Evolutionary conservation across 805 yeast species (phyloP).

Genomic region (Myxozyma udenii): DNA sequence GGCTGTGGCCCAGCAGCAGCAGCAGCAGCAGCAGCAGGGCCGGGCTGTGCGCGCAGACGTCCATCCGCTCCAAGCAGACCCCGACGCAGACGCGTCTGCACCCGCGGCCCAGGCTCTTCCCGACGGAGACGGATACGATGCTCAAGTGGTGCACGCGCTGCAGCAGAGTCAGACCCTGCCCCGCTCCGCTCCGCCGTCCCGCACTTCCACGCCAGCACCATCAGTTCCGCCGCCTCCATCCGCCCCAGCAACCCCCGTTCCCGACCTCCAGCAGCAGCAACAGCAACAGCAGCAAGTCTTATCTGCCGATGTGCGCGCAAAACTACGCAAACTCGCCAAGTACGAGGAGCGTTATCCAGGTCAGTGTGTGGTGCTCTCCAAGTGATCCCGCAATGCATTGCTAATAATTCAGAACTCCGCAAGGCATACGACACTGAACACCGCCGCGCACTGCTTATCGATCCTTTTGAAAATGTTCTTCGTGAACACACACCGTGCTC

Average conservation of each 20-base stretch:
- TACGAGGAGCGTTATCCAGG: slow-evolving; percentile 90
- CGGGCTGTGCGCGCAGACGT: not conserved
- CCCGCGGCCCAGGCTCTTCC: not conserved
- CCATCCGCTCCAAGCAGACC: not conserved
- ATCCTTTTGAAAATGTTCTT: slow-evolving; percentile 62
- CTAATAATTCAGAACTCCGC: slow-evolving; percentile 43
- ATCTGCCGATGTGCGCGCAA: slow-evolving; percentile 57
- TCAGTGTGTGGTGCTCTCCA: slow-evolving; percentile 8
- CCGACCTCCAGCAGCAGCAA: slow-evolving; percentile 11
- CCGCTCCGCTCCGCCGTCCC: too few species aligned
- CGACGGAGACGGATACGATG: too few species aligned
- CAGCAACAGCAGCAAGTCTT: slow-evolving; percentile 39
- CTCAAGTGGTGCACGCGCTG: too few species aligned
- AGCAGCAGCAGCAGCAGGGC: slow-evolving; percentile 6
- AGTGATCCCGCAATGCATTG: not conserved
- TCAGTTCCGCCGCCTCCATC: too few species aligned
- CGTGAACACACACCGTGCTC: slow-evolving; percentile 79
- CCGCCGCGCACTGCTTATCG: slow-evolving; percentile 57
- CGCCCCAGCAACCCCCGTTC: slow-evolving; percentile 21
- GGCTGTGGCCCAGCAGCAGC: slow-evolving; percentile 26
- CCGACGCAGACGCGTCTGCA: not conserved
- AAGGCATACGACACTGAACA: slow-evolving; percentile 85
- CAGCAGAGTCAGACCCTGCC: not conserved
- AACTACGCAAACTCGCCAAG: slow-evolving; percentile 70
- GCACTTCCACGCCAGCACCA: slow-evolving; percentile 7